Percentiles rank a stretch among this genome's conserved stretches.
Conservation (phyloP, 192 early-diverging fungal species). For the Umbelopsis vinacea region DNA sequence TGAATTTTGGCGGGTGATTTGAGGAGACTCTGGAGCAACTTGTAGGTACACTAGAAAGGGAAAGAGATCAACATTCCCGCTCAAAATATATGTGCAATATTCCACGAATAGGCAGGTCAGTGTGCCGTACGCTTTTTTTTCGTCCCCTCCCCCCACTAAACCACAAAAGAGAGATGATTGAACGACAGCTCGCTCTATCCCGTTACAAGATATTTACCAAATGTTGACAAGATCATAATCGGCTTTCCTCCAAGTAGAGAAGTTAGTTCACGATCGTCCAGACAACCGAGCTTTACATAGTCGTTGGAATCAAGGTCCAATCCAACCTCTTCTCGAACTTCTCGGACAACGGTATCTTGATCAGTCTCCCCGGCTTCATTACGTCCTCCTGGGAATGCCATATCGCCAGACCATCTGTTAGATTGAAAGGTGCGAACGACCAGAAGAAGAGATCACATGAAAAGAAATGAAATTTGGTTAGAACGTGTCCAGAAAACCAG, state of each 20-base stretch:
- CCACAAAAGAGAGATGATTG: not conserved
- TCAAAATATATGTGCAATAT: not conserved
- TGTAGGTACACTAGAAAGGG: constrained; percentile 33
- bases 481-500: not conserved
- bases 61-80: constrained; percentile 13
- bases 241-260: constrained; percentile 23
- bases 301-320: constrained; percentile 23
- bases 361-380: constrained; percentile 36
- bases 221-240: constrained; percentile 37
- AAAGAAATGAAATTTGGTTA: constrained; percentile 1
- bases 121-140: not conserved
- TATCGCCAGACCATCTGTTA: constrained; percentile 36
- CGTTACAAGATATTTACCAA: constrained; percentile 32
- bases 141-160: not conserved
- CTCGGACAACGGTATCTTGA: constrained; percentile 32
- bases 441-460: constrained; percentile 2
- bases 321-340: constrained; percentile 39
- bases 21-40: constrained; percentile 29
- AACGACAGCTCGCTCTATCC: constrained; percentile 11
- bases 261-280: constrained; percentile 33
- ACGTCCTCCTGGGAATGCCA: constrained; percentile 38
- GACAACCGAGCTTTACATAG: constrained; percentile 26
- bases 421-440: not conserved
- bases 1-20: constrained; percentile 25
- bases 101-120: not conserved